These are phyloP conservation scores for Brassica hybrid DNA, from an alignment of 441 rosid genomes.

Conservation along the genomic window DNA sequence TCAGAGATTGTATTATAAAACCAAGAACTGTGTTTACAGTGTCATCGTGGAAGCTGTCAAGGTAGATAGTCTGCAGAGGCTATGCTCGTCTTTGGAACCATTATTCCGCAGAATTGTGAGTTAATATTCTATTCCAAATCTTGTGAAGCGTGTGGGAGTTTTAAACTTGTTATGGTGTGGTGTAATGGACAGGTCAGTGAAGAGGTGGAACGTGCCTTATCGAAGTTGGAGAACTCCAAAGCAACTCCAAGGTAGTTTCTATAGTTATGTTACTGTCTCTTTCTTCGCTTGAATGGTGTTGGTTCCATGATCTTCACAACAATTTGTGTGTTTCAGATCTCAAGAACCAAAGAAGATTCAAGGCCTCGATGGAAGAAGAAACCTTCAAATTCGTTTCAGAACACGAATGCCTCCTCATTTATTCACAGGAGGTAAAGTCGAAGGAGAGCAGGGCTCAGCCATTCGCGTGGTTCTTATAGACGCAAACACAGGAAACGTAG, in stretches of 20 bases:
- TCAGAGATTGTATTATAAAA: conserved; percentile 30
- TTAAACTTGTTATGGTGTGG: conserved; percentile 25
- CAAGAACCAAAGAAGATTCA: conserved; percentile 61
- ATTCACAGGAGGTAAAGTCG: conserved; percentile 95
- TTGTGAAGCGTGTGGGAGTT: neutral
- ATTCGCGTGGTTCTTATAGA: conserved; percentile 84
- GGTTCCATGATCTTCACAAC: conserved; percentile 24
- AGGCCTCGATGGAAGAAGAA: conserved; percentile 69
- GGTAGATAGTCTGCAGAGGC: conserved; percentile 92
- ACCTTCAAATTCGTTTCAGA: conserved; percentile 75
- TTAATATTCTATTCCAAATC: neutral
- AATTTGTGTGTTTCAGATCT: conserved; percentile 43
- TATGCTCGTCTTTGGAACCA: conserved; percentile 96
- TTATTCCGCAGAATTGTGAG: conserved; percentile 94
- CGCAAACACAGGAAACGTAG: conserved; percentile 54
- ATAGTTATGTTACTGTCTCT: neutral
- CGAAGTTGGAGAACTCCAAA: conserved; percentile 66
- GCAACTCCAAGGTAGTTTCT: conserved; percentile 63
- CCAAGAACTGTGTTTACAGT: conserved; percentile 54
- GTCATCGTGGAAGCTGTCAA: conserved; percentile 96
- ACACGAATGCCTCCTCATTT: conserved; percentile 93
- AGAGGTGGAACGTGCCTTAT: conserved; percentile 94
- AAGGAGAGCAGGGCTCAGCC: conserved; percentile 91
- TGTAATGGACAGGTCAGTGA: conserved; percentile 74
- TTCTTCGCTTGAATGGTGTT: neutral